Base-by-base conservation (phyloP, 768 basidiomycete species). In the Boletus subparvulus region DNA sequence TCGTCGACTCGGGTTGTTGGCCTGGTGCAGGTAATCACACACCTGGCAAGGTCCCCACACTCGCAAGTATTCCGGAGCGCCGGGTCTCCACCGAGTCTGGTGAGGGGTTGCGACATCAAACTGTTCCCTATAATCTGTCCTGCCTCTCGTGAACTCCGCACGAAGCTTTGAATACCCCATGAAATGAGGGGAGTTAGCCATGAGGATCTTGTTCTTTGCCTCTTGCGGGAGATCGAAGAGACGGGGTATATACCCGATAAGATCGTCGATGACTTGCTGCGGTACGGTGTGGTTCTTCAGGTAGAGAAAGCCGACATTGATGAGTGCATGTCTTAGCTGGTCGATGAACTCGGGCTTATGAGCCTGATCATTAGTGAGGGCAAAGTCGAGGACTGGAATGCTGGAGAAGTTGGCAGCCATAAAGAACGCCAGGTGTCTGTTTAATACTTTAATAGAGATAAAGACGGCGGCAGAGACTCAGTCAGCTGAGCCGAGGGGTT, bases 261-360 rank as follows among this genome's bases (percentile, higher is more conserved):
- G 72, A 16, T 72, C 65, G 30, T 83, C 77, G 47, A 87, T 72
- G 56, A 79, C 72, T 1, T 72, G 56, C 26, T 72, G 69, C 0
- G 78, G 68, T 6, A 91, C 80, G 0, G 86, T 77, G 35, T 85
- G 78, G 62, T 92, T 85, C 44, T 83, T 75, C 46, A 93, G 80
- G 68, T 93, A 93, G 47, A 91, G 79, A 67, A 93, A 92, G 21
- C 90, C 91, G 66, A 92, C 86, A 50, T 89, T 84, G 74, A 91
- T 80, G 53, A 92, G 78, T 0, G 90, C 87, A 63, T 90, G 75
- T 30, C 79, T 82, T 2, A 92, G 83, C 58, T 90, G 80, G 0
- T 68, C 62, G 54, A 92, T 78, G 72, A 93, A 92, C 52, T 75
- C 62, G 3, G 77, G 65, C 55, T 77, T 80, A 36, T 75, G 76